Evolutionary conservation across 129 eudicot genomes (phyloP), one percentile per base, ranked within the genome.

Genomic region (Deinandra increscens): DNA sequence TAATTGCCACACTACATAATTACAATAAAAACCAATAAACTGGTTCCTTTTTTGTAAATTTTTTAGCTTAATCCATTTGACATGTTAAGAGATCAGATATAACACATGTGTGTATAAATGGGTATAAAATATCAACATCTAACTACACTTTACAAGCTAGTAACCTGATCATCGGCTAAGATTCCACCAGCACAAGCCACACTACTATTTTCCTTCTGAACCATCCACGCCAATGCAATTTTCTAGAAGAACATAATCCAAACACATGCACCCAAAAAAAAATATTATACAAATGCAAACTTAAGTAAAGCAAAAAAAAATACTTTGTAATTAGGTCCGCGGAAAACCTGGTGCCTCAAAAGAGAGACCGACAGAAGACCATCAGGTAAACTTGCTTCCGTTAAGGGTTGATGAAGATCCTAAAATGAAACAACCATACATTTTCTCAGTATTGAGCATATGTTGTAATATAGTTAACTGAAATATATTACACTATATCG

Each of bases 141-240:
- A 23, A 56, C 6, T 26, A 56, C 36, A 11, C 63, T 26, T 23
- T 56, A 56, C 23, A 56, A 56, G 18, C 9, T 23, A 56, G 59
- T 37, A 18, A 88, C 96, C 95, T 93, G 99, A 50, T 93, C 99
- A 85, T 93, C 99, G 64, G 99, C 99, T 61, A 93, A 83, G 74
- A 93, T 83, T 58, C 97, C 99, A 78, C 99, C 99, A 72, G 81
- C 66, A 75, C 97, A 93, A 60, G 76, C 79, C 9, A 53, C 33
- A 71, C 87, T 83, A 73, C 87, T 83, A 29, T 43, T 63, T 87
- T 93, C 99, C 81, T 89, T 89, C 55, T 83, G 69, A 71, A 83
- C 81, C 99, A 93, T 87, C 99, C 99, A 93, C 1, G 80, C 81
- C 83, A 93, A 84, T 10, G 99, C 99, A 78, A 85, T 89, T 87